phyloP scores from a whole-genome alignment of 441 rosid genomes.

The Gossypium aridum region DNA sequence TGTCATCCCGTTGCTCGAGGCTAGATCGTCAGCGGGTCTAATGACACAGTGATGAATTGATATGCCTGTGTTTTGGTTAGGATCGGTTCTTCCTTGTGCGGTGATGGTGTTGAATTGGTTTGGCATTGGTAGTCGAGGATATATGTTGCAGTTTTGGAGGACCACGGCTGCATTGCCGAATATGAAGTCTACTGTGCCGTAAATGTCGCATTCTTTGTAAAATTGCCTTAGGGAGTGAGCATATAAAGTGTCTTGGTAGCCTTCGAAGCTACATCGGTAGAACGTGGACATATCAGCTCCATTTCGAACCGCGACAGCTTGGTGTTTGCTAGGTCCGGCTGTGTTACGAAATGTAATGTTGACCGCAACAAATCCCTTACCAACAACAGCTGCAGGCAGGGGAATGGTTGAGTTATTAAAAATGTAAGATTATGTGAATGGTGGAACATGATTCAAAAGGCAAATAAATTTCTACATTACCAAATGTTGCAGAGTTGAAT shows the following conservation, averaged over 20 bases:
- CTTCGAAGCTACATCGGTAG: slow-evolving; percentile 74
- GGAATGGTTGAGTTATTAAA: not conserved
- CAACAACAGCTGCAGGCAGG: slow-evolving; percentile 40
- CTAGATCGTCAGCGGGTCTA: slow-evolving; percentile 18
- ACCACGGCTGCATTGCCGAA: slow-evolving; percentile 84
- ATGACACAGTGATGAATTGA: slow-evolving; percentile 26
- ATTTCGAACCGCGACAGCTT: slow-evolving; percentile 57
- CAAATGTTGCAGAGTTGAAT: slow-evolving; percentile 44
- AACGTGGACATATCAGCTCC: slow-evolving; percentile 65
- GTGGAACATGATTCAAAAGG: not conserved
- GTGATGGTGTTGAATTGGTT: slow-evolving; percentile 74
- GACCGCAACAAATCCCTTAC: slow-evolving; percentile 57
- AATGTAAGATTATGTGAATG: not conserved
- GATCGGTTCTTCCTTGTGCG: slow-evolving; percentile 69
- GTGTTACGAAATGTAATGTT: slow-evolving; percentile 71
- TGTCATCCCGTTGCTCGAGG: slow-evolving; percentile 7
- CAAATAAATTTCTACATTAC: slow-evolving; percentile 12
- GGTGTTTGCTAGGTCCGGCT: slow-evolving; percentile 68
- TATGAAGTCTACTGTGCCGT: slow-evolving; percentile 81
- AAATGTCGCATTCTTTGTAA: slow-evolving; percentile 64
- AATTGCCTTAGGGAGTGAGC: slow-evolving; percentile 72
- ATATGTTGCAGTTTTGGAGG: slow-evolving; percentile 61
- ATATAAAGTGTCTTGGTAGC: slow-evolving; percentile 73
- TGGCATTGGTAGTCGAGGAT: slow-evolving; percentile 49
- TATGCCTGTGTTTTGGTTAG: slow-evolving; percentile 55